These are phyloP conservation scores for Colletotrichum endophyticum DNA, from an alignment of 2,329 filamentous ascomycete species.

Conservation along the genomic window DNA sequence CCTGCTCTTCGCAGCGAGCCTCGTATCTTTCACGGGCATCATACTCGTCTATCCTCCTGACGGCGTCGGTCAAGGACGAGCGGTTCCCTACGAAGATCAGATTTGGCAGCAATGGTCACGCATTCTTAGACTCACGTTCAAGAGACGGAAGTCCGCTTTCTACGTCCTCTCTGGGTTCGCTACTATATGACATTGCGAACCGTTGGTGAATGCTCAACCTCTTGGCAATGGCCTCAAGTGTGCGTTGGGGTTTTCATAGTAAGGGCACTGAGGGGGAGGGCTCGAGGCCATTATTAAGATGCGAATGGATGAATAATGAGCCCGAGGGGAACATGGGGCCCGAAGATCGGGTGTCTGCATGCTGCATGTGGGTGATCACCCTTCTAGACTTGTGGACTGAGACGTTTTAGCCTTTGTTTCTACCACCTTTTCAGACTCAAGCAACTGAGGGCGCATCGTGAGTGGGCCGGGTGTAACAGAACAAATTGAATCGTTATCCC, in stretches of 20 bases:
- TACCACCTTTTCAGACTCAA: background rate
- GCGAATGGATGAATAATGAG: constrained; percentile 12
- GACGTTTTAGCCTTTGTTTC: constrained; percentile 6
- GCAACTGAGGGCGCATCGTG: background rate
- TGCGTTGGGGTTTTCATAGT: background rate
- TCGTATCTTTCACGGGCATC: constrained; percentile 44
- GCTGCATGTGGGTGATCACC: constrained; percentile 15
- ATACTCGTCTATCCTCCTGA: constrained; percentile 35
- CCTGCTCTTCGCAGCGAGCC: constrained; percentile 37
- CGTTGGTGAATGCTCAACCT: background rate
- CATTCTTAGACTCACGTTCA: background rate
- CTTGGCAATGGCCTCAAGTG: background rate
- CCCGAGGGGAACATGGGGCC: background rate
- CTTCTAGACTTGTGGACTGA: background rate
- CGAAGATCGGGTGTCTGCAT: constrained; percentile 15
- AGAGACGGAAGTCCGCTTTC: background rate
- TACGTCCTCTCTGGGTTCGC: background rate
- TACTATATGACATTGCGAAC: background rate
- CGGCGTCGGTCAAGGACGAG: background rate
- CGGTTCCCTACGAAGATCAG: background rate
- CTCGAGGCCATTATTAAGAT: constrained; percentile 1
- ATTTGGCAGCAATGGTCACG: background rate
- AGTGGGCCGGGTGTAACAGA: constrained; percentile 11
- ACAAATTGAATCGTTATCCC: constrained; percentile 1
- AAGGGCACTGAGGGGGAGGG: background rate